Evolutionary conservation across 441 rosid genomes (phyloP).

Genomic region (Euphorbia schlechtendalii): DNA sequence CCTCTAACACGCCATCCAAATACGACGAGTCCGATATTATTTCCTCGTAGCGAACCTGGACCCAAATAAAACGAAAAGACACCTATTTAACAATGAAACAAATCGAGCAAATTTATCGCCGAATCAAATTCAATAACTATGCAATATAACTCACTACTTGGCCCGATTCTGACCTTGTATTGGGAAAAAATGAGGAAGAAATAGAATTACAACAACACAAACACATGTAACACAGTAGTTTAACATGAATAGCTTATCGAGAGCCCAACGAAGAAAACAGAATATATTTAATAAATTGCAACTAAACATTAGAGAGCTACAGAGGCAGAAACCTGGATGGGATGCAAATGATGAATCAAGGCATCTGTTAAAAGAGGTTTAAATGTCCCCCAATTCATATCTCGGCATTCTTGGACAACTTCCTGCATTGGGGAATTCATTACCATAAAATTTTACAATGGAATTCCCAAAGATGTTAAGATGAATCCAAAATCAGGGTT

Average conservation of each 20-base stretch:
- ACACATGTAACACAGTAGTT: not conserved
- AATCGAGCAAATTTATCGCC: not conserved
- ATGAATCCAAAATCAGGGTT: not conserved
- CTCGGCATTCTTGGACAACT: slow-evolving; percentile 63
- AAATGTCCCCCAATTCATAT: slow-evolving; percentile 76
- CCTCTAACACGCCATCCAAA: slow-evolving; percentile 54
- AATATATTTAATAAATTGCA: no score
- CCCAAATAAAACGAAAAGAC: slow-evolving; percentile 5
- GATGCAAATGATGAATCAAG: slow-evolving; percentile 73
- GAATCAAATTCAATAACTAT: no score
- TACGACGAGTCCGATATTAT: slow-evolving; percentile 57
- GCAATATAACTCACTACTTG: no score
- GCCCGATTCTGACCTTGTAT: not conserved
- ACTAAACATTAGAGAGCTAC: not conserved
- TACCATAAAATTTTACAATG: slow-evolving; percentile 1
- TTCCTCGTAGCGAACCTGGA: slow-evolving; percentile 49
- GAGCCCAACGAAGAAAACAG: not conserved
- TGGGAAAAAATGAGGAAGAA: not conserved
- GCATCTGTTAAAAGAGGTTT: slow-evolving; percentile 69
- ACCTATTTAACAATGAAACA: not conserved
- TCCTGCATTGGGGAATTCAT: slow-evolving; percentile 40
- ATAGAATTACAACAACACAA: not conserved
- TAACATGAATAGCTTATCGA: not conserved
- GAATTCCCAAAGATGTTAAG: slow-evolving; percentile 5
- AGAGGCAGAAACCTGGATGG: slow-evolving; percentile 63